These are phyloP conservation scores for Pseudomonodictys pantanalensis DNA, from an alignment of 495 filamentous ascomycete species.

Conservation along the genomic window DNA sequence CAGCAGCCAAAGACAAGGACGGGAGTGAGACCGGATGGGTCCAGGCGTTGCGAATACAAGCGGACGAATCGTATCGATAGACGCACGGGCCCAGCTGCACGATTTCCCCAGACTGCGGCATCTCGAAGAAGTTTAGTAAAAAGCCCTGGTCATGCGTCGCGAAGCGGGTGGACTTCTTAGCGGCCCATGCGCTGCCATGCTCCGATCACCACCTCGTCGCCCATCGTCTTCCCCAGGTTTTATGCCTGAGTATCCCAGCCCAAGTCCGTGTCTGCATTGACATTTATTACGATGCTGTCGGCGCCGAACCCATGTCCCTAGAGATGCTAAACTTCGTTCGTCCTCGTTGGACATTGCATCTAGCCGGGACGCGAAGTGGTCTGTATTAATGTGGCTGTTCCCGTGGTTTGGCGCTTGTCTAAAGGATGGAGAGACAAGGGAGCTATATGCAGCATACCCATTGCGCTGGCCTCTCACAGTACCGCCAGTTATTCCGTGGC, in stretches of 20 bases:
- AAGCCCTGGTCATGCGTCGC: neutral
- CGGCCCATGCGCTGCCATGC: neutral
- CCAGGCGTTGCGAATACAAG: neutral
- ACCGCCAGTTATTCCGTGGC: conserved; percentile 28
- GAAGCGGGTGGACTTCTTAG: neutral
- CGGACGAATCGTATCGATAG: neutral
- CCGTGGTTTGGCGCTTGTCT: conserved; percentile 17
- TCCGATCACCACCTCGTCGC: neutral
- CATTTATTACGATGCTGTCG: neutral
- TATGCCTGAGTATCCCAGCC: neutral
- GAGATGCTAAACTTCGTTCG: neutral
- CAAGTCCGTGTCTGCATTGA: neutral
- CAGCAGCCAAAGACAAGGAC: neutral
- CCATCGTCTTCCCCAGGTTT: conserved; percentile 3
- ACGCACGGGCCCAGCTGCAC: neutral
- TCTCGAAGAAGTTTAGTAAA: neutral
- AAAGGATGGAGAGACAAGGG: neutral
- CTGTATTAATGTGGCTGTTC: conserved; percentile 14
- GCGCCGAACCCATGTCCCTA: neutral
- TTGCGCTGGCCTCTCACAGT: conserved; percentile 29
- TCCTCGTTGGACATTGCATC: neutral
- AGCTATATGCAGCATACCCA: conserved; percentile 13
- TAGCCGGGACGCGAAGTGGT: neutral
- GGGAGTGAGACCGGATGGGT: no score
- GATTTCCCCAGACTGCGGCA: neutral